phyloP scores from a whole-genome alignment of 2,329 filamentous ascomycete species.

The Alternaria gansuensis region DNA sequence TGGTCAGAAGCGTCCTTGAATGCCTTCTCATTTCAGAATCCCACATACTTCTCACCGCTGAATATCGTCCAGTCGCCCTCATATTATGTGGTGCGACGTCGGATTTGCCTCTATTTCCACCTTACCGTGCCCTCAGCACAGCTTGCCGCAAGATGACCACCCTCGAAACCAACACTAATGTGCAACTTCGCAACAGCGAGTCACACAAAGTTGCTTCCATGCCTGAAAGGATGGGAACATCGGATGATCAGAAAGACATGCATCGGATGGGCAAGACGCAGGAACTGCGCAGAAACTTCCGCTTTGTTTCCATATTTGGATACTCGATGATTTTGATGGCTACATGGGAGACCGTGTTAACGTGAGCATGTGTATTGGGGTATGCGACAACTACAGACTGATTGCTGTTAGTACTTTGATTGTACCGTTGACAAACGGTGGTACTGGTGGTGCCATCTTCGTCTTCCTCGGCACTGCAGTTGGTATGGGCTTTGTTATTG shows the following conservation, averaged over 20 bases:
- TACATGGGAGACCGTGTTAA: constrained; percentile 39
- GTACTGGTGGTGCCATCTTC: constrained; percentile 38
- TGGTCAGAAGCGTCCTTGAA: too few species aligned
- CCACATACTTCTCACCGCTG: too few species aligned
- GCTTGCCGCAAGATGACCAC: too few species aligned
- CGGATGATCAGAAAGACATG: constrained; percentile 38
- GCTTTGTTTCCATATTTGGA: constrained; percentile 40
- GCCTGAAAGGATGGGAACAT: constrained; percentile 34
- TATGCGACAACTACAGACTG: background rate
- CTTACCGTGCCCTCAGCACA: too few species aligned
- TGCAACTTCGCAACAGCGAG: constrained; percentile 17
- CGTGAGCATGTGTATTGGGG: constrained; percentile 17
- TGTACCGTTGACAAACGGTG: constrained; percentile 39
- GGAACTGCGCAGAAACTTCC: constrained; percentile 40
- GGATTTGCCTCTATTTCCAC: too few species aligned
- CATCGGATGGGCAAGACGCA: constrained; percentile 42
- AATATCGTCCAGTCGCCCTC: too few species aligned
- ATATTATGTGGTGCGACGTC: too few species aligned
- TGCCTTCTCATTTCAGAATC: too few species aligned
- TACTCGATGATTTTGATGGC: constrained; percentile 42
- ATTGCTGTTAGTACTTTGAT: constrained; percentile 25
- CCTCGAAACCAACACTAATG: constrained; percentile 10
- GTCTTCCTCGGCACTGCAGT: constrained; percentile 37
- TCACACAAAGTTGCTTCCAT: constrained; percentile 20
- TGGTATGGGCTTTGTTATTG: constrained; percentile 35